Evolutionary conservation across 306 rosid genomes (phyloP).

Genomic region (Oemleria cerasiformis): DNA sequence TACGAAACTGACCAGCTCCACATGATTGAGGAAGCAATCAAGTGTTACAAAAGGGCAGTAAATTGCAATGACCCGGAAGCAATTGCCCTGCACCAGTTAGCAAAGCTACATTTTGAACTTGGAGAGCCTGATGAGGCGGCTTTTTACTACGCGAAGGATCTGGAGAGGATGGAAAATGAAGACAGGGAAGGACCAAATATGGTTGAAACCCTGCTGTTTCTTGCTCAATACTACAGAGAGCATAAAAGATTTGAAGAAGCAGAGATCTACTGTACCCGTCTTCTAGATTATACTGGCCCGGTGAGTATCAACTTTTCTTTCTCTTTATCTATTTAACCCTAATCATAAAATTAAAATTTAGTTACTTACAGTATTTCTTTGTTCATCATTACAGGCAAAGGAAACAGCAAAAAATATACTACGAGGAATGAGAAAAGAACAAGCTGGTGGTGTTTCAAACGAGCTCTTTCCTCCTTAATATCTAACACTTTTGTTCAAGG

Average conservation of each 20-base stretch:
- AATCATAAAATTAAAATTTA: background rate
- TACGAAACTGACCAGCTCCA: conserved; percentile 77
- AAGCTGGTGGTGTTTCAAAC: conserved; percentile 56
- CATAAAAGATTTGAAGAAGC: conserved; percentile 78
- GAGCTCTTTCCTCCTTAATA: conserved; percentile 77
- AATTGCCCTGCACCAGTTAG: conserved; percentile 81
- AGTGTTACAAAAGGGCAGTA: conserved; percentile 88
- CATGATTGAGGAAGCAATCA: conserved; percentile 86
- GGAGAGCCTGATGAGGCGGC: conserved; percentile 84
- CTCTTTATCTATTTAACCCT: background rate
- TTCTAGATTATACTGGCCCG: conserved; percentile 89
- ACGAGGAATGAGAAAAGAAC: conserved; percentile 72
- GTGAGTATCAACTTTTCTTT: conserved; percentile 43
- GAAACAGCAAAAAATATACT: conserved; percentile 92
- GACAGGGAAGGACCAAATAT: conserved; percentile 96
- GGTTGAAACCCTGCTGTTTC: conserved; percentile 85
- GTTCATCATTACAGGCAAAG: conserved; percentile 60
- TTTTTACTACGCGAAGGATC: conserved; percentile 81
- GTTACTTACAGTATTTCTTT: conserved; percentile 6
- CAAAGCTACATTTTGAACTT: conserved; percentile 68
- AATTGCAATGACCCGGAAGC: conserved; percentile 88
- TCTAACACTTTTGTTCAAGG: conserved; percentile 15
- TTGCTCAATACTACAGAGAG: conserved; percentile 58
- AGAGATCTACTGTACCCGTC: conserved; percentile 92
- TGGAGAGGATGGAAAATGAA: conserved; percentile 95